phyloP scores from a whole-genome alignment of 164 flowering plant species.

The Houttuynia cordata region DNA sequence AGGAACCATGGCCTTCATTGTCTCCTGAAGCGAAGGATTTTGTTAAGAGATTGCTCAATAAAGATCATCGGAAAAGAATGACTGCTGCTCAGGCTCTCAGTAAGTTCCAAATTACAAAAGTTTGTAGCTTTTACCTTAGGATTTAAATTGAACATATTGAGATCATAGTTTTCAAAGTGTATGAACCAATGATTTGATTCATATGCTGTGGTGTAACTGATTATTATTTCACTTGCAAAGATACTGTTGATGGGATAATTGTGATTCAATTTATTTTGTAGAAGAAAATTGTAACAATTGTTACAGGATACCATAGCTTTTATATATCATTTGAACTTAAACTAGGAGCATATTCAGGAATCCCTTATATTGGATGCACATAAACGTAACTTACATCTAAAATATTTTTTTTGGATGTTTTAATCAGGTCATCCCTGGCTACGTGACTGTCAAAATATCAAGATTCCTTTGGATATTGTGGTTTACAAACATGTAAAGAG shows the following conservation, averaged over 20 bases:
- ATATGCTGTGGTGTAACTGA: too few relatives aligned
- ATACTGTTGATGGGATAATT: too few relatives aligned
- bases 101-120: slow-evolving; percentile 24
- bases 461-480: slow-evolving; percentile 75
- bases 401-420: too few relatives aligned
- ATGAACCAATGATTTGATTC: too few relatives aligned
- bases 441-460: slow-evolving; percentile 38
- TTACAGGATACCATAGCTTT: too few relatives aligned
- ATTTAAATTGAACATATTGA: slow-evolving; percentile 1
- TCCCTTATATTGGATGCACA: too few relatives aligned
- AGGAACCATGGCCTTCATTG: slow-evolving; percentile 91
- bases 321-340: too few relatives aligned
- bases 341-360: background rate
- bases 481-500: slow-evolving; percentile 57
- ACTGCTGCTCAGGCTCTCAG: slow-evolving; percentile 96
- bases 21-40: slow-evolving; percentile 80
- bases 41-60: slow-evolving; percentile 79
- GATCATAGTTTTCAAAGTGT: background rate
- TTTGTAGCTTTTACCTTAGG: background rate
- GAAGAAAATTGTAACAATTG: too few relatives aligned
- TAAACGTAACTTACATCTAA: too few relatives aligned
- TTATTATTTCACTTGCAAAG: too few relatives aligned
- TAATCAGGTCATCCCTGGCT: slow-evolving; percentile 95
- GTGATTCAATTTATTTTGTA: too few relatives aligned
- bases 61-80: slow-evolving; percentile 80